phyloP scores from a whole-genome alignment of 2,329 filamentous ascomycete genomes.

The Ophiocordyceps sinensis region DNA sequence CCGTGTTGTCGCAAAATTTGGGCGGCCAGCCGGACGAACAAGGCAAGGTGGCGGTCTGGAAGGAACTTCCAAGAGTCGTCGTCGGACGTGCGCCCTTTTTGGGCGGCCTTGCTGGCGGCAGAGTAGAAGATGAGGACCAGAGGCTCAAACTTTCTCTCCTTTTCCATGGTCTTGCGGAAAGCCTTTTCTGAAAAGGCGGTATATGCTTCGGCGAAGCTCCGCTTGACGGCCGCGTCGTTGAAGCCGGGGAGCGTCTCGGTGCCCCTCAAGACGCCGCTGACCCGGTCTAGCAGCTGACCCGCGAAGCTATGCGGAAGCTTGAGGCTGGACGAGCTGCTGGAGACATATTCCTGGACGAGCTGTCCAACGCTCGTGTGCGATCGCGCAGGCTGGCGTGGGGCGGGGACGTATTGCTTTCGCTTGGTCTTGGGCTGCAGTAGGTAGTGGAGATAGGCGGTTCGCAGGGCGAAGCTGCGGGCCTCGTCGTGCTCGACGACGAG shows the following conservation, averaged over 20 bases:
- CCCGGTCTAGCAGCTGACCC: conserved; percentile 47
- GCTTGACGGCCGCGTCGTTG: conserved; percentile 78
- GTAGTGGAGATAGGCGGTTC: conserved; percentile 83
- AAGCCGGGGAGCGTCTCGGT: conserved; percentile 77
- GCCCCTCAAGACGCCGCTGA: conserved; percentile 68
- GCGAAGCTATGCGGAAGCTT: conserved; percentile 45
- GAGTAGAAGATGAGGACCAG: conserved; percentile 94
- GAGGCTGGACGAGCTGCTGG: conserved; percentile 30
- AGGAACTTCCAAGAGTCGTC: conserved; percentile 86
- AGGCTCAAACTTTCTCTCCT: conserved; percentile 85
- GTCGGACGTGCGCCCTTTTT: conserved; percentile 58
- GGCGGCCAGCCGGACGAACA: conserved; percentile 80
- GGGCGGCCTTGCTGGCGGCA: conserved; percentile 70
- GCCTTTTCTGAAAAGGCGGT: conserved; percentile 81
- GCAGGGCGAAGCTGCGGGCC: conserved; percentile 81
- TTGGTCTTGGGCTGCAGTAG: conserved; percentile 83
- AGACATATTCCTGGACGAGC: conserved; percentile 73
- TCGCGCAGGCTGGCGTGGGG: conserved; percentile 45
- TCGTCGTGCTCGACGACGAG: conserved; percentile 53
- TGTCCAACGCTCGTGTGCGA: conserved; percentile 65
- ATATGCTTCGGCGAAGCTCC: conserved; percentile 88
- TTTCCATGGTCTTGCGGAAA: conserved; percentile 84
- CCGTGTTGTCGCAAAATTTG: conserved; percentile 71
- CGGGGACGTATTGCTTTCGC: conserved; percentile 70
- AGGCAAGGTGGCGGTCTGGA: conserved; percentile 84